Base-by-base conservation (phyloP, 257 asterid genomes). In the Henckelia pumila region DNA sequence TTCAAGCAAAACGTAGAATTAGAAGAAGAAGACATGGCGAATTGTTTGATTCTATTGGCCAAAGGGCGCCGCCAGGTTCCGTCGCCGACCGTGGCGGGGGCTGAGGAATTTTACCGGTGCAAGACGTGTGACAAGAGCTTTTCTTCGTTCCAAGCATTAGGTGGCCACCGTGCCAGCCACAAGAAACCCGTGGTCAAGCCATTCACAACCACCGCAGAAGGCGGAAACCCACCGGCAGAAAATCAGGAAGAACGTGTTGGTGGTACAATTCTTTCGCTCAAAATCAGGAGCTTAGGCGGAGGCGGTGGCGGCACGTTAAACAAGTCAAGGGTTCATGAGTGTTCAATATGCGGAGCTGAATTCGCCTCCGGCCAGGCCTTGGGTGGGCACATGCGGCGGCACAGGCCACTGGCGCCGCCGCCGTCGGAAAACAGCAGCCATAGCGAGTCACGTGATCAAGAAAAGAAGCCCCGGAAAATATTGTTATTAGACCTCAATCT, bases 371-470 rank as follows among this genome's bases (percentile, higher is more conserved):
- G 98, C 1, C 98, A 92, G 77, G 98, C 98, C 20, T 62, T 89
- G 30, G 98, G 98, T 13, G 97, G 98, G 17, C 98, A 92, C 77
- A 92, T 92, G 98, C 81, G 98, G 84, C 83, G 97, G 77, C 98
- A 92, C 71, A 79, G 96, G 49, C 88, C 98, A 33, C 69, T 84
- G 17, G 81, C 82, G 33, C 37, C 83, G 17, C 82, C 82, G 33
- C 37, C 75, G 64, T 75, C 66, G 65, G 30, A 78, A 1, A 29
- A 58, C 17, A 69, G 71, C 26, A 33, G 78, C 35, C 28, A 50
- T 8, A 78, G 75, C 25, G 74, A 50, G 77, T 30, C 71, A 3
- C 81, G 66, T 0, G 85, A 67, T n/a, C n/a, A n/a, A 56, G 78
- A n/a, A 19, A 91, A 85, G 79, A 87, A 72, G 73, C 53, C 74